phyloP scores from a whole-genome alignment of 176 grass and related monocot genomes.

The Oryza longistaminata region DNA sequence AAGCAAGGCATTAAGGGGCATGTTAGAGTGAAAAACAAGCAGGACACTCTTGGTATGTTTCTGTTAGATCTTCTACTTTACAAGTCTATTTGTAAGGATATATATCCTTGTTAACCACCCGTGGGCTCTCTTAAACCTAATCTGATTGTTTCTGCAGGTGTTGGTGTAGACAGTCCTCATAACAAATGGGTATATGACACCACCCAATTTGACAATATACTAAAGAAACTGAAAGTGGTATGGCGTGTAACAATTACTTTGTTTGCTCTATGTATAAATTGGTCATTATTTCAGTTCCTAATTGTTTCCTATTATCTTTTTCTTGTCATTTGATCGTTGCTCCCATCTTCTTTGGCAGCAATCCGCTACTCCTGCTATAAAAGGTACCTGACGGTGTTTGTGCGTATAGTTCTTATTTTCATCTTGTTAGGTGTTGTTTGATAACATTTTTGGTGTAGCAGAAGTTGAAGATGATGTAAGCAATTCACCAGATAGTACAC shows the following conservation, averaged over 20 bases:
- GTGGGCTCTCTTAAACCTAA: neutral
- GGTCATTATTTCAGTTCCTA: constrained; percentile 10
- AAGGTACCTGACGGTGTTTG: constrained; percentile 45
- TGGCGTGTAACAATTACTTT: neutral
- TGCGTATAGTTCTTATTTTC: neutral
- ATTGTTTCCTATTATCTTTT: constrained; percentile 5
- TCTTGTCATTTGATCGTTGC: neutral
- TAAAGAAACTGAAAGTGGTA: constrained; percentile 99
- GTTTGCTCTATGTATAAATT: constrained; percentile 7
- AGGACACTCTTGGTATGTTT: constrained; percentile 70
- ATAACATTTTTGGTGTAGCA: constrained; percentile 11
- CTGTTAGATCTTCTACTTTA: neutral
- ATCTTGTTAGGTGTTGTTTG: neutral
- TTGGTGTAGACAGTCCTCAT: constrained; percentile 71
- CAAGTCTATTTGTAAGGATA: neutral
- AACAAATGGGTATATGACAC: constrained; percentile 96
- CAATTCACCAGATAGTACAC: constrained; percentile 48
- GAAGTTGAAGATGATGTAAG: constrained; percentile 48
- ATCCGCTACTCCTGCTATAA: constrained; percentile 54
- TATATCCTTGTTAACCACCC: neutral
- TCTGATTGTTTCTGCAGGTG: constrained; percentile 44
- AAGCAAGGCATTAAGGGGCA: constrained; percentile 95
- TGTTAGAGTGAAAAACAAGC: constrained; percentile 95
- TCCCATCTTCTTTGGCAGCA: constrained; percentile 51
- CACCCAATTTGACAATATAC: constrained; percentile 88